A percentile compares a stretch with the other conserved stretches of the same genome.
Evolutionary conservation across 1,284 basidiomycete genomes (phyloP).

Genomic region (Filobasidium uniguttulatum): DNA sequence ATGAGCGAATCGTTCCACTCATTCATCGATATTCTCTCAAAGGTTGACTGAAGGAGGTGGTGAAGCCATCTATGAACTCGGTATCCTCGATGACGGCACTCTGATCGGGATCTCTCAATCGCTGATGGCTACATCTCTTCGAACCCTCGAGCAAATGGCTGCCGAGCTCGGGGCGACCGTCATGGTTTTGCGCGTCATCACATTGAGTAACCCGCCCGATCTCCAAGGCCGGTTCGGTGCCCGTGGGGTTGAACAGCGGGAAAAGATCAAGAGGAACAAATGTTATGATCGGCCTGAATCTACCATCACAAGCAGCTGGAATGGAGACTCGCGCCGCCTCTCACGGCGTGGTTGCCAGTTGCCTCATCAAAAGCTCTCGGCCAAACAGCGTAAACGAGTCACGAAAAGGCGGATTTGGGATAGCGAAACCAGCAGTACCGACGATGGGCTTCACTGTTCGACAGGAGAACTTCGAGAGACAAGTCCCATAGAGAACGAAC

Average conservation of each 20-base stretch:
- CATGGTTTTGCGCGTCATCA: constrained; percentile 68
- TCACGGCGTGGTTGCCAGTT: too few species aligned
- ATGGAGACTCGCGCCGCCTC: too few species aligned
- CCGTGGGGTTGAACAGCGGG: too few species aligned
- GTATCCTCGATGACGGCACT: constrained; percentile 67
- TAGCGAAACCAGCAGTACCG: background rate
- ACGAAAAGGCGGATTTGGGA: background rate
- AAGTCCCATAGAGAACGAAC: background rate
- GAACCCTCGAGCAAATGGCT: constrained; percentile 81
- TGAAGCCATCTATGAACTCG: constrained; percentile 83
- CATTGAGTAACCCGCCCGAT: constrained; percentile 17
- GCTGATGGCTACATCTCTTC: constrained; percentile 64
- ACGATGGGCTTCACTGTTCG: too few species aligned
- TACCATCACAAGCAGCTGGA: too few species aligned
- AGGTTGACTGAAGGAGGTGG: constrained; percentile 71
- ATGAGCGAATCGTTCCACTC: constrained; percentile 28
- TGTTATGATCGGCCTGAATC: too few species aligned
- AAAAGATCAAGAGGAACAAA: background rate
- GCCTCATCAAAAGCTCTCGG: too few species aligned
- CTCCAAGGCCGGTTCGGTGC: background rate
- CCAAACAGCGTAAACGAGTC: background rate
- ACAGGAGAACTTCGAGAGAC: background rate
- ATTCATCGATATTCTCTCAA: background rate
- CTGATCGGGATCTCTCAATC: constrained; percentile 61
- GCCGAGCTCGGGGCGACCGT: constrained; percentile 79